Base-by-base conservation (phyloP, 345 rosid genomes). In the Psidium friedrichsthalianum region DNA sequence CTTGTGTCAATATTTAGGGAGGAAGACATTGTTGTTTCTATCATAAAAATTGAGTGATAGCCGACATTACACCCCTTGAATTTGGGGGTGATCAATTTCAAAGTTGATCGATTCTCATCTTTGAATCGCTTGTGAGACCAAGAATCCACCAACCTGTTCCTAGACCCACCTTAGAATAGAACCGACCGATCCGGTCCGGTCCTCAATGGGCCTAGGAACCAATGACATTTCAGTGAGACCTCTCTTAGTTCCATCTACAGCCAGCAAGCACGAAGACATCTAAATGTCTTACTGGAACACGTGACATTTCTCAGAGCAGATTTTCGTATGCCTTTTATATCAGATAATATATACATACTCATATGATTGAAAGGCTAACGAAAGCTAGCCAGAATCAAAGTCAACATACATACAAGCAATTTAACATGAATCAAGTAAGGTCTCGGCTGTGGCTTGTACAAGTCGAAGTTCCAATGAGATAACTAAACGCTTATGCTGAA, bases 31-130 rank as follows among this genome's bases (percentile, higher is more conserved):
- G 21, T 15, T 6, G 2, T 14, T 14, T 53, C 55, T 15, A 14
- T 53, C 6, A 15, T 53, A 53, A 20, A 53, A 16, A 53, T 16
- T 0, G 55, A 53, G 55, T 15, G 20, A 53, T 27, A 61, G 10
- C 10, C 11, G 5, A 61, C 0, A 14, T 2, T 27, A 1, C 10
- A 61, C 1, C 1, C 8, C 14, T 11, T 58, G 3, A 12, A 12
- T 2, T 12, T 2, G 0, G 9, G 2, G 0, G 36, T 6, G 8
- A 6, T 12, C 1, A 6, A 0, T 58, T 58, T 12, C 8, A 1
- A 0, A 0, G 0, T n/a, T 1, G 0, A 5, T 13, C 1, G 0
- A 8, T n/a, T 58, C 0, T 58, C 16, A n/a, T 3, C 3, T 6
- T 58, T 13, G 64, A 58, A 58, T 51, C 52, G 4, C 14, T 51